Evolutionary conservation across 352 stramenopile species (phyloP), one percentile per base, ranked within the genome.

Genomic region (Achlya hypogyna): DNA sequence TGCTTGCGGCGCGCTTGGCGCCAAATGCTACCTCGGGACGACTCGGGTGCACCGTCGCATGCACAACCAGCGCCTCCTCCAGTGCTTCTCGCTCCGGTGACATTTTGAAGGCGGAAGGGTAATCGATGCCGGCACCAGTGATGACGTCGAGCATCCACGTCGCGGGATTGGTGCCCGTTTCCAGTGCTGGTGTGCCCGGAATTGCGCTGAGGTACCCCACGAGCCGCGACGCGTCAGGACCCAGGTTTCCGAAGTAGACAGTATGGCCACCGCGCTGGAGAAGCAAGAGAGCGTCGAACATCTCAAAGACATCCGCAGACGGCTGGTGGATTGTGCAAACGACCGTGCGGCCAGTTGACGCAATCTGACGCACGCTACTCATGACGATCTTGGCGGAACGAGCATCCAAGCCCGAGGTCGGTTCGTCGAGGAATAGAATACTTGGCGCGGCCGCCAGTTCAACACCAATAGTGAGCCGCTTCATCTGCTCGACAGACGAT

Each of bases 311-410:
- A 49, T 87, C 74, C 0, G 78, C 87, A 28, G 82, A 90, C 22
- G 89, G 89, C 63, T 88, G 80, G 8, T 87, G 78, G 78, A 97
- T 96, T 0, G 92, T 88, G 29, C 89, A 84, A 18, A 97, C 74
- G 10, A 97, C 77, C 4, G 89, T 97, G 56, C 88, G 87, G 27
- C 89, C 88, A 25, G 74, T 76, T 58, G 82, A 71, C 14, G 86
- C 78, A 71, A 87, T 69, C 62, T 79, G 77, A n/a, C 78, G 66
- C 71, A 89, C 27, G 29, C 34, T 53, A 54, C 67, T 27, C 72
- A 76, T 74, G 72, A 82, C 64, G 73, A 78, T 31, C 70, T 64
- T 74, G 56, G 79, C 77, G 0, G 77, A 32, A 71, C 74, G 65
- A 38, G 79, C 74, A 60, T 88, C 80, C 32, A 88, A 60, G 10